Evolutionary conservation across 306 rosid species (phyloP), one percentile per base, ranked within the genome.

Genomic region (Cicer cuneatum): DNA sequence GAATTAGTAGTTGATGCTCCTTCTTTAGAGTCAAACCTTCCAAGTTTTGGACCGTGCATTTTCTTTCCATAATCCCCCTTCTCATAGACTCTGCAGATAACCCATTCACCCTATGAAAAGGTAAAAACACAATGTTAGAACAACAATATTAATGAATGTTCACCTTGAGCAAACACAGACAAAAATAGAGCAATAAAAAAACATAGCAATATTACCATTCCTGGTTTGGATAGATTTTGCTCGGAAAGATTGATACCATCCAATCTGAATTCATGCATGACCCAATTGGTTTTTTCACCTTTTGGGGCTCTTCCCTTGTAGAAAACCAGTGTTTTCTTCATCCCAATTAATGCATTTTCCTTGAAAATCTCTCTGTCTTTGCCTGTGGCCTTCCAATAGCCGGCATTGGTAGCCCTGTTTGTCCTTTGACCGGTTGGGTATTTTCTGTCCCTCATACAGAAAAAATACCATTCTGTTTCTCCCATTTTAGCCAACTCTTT

Each of bases 311-410:
- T 90, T 49, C 98, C 98, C 72, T 1, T 77, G 86, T 93, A 90
- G 86, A 93, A 93, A 60, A 93, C 98, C 7, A 90, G 61, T 35
- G 98, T 90, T 77, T 93, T 93, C 91, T 87, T 90, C 97, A 90
- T 89, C 33, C 98, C 98, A 69, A 93, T 87, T 2, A 82, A 72
- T 1, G 54, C 6, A 41, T 75, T 81, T 33, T 48, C 87, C 18
- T 33, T 73, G 65, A 1, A 77, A 54, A 93, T 89, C 66, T 90
- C 93, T 47, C 54, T 93, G 71, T 93, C 97, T 89, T 86, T 93
- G 2, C 98, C 96, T 7, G 98, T 90, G 57, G 97, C 98, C 76
- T 93, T 93, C 98, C 98, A 93, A 12, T 89, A 93, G 6, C 98
- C 98, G 24, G 90, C 83, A 0, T 70, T 82, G 2, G 98, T 93